Evolutionary conservation across 148 eudicot species (phyloP).

Genomic region (Dianthus caryophyllus): DNA sequence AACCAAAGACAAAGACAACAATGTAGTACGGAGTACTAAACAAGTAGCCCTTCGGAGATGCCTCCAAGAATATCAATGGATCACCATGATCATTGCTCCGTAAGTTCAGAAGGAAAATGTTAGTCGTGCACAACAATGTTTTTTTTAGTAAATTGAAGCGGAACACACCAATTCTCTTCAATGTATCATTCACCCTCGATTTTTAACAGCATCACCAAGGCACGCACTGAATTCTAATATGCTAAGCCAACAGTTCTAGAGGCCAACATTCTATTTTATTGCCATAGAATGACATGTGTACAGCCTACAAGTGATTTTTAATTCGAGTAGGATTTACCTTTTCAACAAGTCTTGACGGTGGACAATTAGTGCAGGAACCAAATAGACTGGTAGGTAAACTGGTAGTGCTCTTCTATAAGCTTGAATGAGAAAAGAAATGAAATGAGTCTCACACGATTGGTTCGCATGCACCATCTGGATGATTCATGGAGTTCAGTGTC

Average conservation of each 20-base stretch:
- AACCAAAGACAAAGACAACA: neutral
- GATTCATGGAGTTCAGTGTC: slow-evolving; percentile 13
- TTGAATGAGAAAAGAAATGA: slow-evolving; percentile 65
- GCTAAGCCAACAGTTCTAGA: neutral
- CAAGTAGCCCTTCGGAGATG: neutral
- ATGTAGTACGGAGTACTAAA: neutral
- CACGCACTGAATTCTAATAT: slow-evolving; percentile 1
- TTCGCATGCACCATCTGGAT: slow-evolving; percentile 87
- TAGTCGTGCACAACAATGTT: neutral
- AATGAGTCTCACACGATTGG: slow-evolving; percentile 73
- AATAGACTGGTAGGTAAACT: slow-evolving; percentile 95
- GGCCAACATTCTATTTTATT: neutral
- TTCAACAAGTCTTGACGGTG: slow-evolving; percentile 78
- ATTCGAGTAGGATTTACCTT: slow-evolving; percentile 42
- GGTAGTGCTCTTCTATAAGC: slow-evolving; percentile 96
- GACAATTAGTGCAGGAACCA: slow-evolving; percentile 92
- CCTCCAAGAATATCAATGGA: neutral
- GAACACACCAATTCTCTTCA: neutral
- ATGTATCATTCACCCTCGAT: neutral
- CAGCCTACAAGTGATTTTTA: neutral
- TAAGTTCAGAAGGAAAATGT: neutral
- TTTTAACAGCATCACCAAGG: neutral
- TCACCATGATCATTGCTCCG: neutral
- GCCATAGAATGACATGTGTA: neutral
- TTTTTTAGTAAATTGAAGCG: neutral